Evolutionary conservation across 1,284 basidiomycete genomes (phyloP).

Genomic region (Trichosporon ovoides): DNA sequence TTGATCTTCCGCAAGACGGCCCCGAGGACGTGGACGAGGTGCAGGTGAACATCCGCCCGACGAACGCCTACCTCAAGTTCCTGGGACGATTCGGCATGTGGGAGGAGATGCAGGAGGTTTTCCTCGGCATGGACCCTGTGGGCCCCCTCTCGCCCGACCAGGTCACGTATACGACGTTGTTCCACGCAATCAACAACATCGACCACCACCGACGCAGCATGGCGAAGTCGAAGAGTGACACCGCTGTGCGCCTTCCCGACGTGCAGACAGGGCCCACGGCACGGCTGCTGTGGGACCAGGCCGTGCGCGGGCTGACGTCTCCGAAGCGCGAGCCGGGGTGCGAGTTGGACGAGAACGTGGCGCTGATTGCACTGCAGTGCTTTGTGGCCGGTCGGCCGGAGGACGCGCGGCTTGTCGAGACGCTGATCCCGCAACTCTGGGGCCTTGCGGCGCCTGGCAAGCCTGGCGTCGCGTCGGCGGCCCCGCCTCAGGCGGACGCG

Average conservation of each 20-base stretch:
- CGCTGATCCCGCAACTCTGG: slow-evolving; percentile 31
- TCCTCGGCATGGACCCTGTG: slow-evolving; percentile 29
- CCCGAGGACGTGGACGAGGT: background rate
- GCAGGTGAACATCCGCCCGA: slow-evolving; percentile 30
- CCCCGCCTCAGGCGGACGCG: background rate
- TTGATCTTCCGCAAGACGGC: background rate
- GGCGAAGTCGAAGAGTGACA: background rate
- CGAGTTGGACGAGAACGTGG: slow-evolving; percentile 32
- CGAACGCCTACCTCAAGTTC: slow-evolving; percentile 46
- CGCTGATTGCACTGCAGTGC: slow-evolving; percentile 26
- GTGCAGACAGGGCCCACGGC: slow-evolving; percentile 22
- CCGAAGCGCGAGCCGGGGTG: background rate
- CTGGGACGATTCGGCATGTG: slow-evolving; percentile 34
- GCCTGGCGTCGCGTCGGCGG: slow-evolving; percentile 11
- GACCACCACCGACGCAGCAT: slow-evolving; percentile 8
- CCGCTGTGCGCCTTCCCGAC: background rate
- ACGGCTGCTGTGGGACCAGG: slow-evolving; percentile 32
- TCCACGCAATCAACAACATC: slow-evolving; percentile 22
- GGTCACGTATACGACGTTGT: slow-evolving; percentile 40
- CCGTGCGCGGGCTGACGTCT: slow-evolving; percentile 24
- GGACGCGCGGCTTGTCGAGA: slow-evolving; percentile 29
- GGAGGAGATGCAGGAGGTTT: slow-evolving; percentile 40
- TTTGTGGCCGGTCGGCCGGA: slow-evolving; percentile 28
- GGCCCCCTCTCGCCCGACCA: slow-evolving; percentile 37
- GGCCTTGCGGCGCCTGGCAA: slow-evolving; percentile 26